These are phyloP conservation scores for Scenedesmus sp. DNA, from an alignment of 163 green algal species.

Conservation along the genomic window DNA sequence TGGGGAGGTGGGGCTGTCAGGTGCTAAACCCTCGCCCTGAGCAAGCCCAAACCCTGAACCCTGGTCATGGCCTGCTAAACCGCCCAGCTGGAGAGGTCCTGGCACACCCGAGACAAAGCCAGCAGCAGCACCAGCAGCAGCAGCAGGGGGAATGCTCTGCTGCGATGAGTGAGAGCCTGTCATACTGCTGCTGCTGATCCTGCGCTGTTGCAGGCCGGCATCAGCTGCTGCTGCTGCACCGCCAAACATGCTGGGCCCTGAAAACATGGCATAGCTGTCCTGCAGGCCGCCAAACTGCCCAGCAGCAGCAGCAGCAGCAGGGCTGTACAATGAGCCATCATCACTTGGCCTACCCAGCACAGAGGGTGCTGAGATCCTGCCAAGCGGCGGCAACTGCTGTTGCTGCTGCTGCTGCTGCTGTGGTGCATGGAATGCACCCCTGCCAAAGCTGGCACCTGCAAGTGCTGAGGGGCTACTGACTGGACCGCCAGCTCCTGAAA, in stretches of 20 bases:
- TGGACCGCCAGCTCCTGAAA: background rate
- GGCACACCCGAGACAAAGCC: background rate
- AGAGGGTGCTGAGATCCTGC: background rate
- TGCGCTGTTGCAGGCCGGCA: background rate
- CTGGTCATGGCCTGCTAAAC: background rate
- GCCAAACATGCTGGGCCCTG: conserved; percentile 29
- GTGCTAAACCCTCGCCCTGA: background rate
- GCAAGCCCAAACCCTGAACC: background rate
- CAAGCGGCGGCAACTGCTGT: background rate
- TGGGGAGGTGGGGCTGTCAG: background rate
- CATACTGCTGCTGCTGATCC: conserved; percentile 22
- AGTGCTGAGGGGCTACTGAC: background rate
- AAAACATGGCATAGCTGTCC: conserved; percentile 31
- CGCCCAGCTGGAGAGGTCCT: background rate
- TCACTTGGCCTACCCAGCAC: background rate
- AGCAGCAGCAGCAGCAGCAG: background rate
- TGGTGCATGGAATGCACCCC: background rate
- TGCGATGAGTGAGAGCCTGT: conserved; percentile 1
- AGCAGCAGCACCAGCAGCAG: conserved; percentile 17
- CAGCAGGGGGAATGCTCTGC: background rate
- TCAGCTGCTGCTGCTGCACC: conserved; percentile 11
- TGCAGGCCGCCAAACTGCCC: background rate
- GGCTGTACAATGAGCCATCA: background rate
- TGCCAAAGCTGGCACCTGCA: background rate
- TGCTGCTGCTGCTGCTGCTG: background rate